Base-by-base conservation (phyloP, 2,329 filamentous ascomycete genomes). In the Hymenoscyphus albidus region DNA sequence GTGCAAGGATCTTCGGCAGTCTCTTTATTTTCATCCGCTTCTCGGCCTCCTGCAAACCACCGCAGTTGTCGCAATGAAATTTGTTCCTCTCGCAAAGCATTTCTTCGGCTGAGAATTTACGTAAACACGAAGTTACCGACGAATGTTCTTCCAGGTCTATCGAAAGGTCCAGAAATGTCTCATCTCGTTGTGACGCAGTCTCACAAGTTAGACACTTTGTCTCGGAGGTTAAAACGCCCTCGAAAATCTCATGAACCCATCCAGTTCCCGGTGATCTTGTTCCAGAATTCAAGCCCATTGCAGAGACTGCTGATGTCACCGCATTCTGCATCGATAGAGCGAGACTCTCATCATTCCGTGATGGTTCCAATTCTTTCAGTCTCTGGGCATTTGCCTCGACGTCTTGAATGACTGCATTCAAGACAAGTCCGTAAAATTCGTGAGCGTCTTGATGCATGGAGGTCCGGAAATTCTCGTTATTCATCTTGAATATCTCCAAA, bases 21-120 rank as follows among this genome's bases (percentile, higher is more conserved):
- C 91, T 87, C 80, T 99, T 98, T 71, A 99, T 94, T 81, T 98
- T 99, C 95, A 99, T 99, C 69, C 95, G 87, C 81, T 98, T 99
- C 77, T 99, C 95, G 0, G 95, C 95, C 78, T 99, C 95, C 77
- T 99, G 95, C 63, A 99, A 80, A 2, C 95, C 95, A 62, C 95
- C 95, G 71, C 95, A 99, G 72, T 93, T 93, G 76, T 99, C 95
- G 78, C 95, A 99, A 75, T 99, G 94, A 70, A 99, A 99, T 76
- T 99, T 99, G 81, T 99, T 98, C 66, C 93, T 86, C 79, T 99
- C 95, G 75, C 95, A 98, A 64, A 99, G 84, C 92, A 98, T 97
- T 77, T 99, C 95, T 73, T 98, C 95, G 57, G 95, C 93, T 0
- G 95, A 99, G 74, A 99, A 99, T 73, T 97, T 97, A 65, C 92